phyloP scores from a whole-genome alignment of 2,329 filamentous ascomycete genomes.

The Botrytis sinoallii region DNA sequence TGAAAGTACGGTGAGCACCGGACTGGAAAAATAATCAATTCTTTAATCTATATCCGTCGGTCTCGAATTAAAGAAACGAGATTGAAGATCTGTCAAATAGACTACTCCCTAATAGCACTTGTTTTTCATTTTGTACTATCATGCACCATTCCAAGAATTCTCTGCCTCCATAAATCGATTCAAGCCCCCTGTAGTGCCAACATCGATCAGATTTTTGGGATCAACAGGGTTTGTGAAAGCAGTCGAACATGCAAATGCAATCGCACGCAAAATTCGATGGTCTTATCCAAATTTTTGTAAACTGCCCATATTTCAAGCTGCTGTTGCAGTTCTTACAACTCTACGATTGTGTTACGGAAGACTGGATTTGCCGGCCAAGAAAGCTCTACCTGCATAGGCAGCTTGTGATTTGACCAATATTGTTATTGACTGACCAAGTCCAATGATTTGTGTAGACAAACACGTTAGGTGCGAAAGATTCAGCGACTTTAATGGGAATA shows the following conservation, averaged over 20 bases:
- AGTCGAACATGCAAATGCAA: conserved; percentile 31
- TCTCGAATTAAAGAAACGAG: too few species aligned
- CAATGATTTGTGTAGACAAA: too few species aligned
- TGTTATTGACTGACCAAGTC: conserved; percentile 51
- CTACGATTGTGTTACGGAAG: not conserved
- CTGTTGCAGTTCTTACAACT: not conserved
- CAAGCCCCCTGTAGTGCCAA: conserved; percentile 18
- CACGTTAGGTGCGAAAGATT: not conserved
- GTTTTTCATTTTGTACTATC: conserved; percentile 27
- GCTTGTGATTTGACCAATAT: conserved; percentile 63
- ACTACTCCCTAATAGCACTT: conserved; percentile 25
- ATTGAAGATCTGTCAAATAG: conserved; percentile 22
- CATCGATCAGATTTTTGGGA: conserved; percentile 26
- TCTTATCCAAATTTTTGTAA: not conserved
- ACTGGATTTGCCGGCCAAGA: conserved; percentile 29
- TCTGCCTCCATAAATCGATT: conserved; percentile 29
- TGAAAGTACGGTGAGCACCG: not conserved
- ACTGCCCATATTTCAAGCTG: not conserved
- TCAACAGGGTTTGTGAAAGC: conserved; percentile 30
- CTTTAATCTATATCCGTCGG: too few species aligned
- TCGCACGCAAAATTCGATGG: conserved; percentile 29
- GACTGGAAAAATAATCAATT: conserved; percentile 6
- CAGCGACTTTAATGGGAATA: not conserved
- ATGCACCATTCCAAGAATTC: conserved; percentile 25
- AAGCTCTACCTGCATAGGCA: conserved; percentile 69